phyloP scores from a whole-genome alignment of 495 filamentous ascomycete species.

The Lasiosphaeria miniovina region DNA sequence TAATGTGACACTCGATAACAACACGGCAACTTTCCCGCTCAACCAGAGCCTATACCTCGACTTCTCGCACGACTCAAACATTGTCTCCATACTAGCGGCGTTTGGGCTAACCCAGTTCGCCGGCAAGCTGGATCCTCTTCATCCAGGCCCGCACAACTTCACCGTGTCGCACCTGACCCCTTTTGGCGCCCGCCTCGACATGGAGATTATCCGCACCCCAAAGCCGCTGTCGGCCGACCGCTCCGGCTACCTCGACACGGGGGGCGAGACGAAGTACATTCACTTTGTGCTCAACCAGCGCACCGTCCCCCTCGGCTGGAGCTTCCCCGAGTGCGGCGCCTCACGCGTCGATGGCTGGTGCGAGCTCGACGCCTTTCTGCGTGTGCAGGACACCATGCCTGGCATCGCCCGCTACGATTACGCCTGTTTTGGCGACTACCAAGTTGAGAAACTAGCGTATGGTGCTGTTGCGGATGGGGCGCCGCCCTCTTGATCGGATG shows the following conservation, averaged over 20 bases:
- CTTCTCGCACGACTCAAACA: slow-evolving; percentile 83
- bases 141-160: slow-evolving; percentile 48
- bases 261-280: slow-evolving; percentile 51
- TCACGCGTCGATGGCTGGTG: slow-evolving; percentile 63
- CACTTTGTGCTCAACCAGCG: slow-evolving; percentile 65
- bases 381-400: slow-evolving; percentile 44
- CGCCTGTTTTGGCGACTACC: slow-evolving; percentile 52
- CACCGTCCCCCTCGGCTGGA: slow-evolving; percentile 56
- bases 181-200: slow-evolving; percentile 60
- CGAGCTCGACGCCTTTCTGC: slow-evolving; percentile 55
- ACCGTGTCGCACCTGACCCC: slow-evolving; percentile 56
- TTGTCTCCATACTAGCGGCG: slow-evolving; percentile 67
- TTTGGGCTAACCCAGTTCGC: slow-evolving; percentile 70
- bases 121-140: slow-evolving; percentile 41
- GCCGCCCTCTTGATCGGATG: not conserved
- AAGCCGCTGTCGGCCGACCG: slow-evolving; percentile 46
- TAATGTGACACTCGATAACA: slow-evolving; percentile 67
- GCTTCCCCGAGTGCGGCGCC: slow-evolving; percentile 53
- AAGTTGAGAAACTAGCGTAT: not conserved
- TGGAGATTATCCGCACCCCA: slow-evolving; percentile 60
- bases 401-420: slow-evolving; percentile 49
- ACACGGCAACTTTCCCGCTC: slow-evolving; percentile 64
- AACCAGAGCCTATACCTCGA: slow-evolving; percentile 68
- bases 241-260: slow-evolving; percentile 30
- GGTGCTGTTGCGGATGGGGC: slow-evolving; percentile 2